Conservation (phyloP, 495 filamentous ascomycete genomes). For the Aspergillus affinis region DNA sequence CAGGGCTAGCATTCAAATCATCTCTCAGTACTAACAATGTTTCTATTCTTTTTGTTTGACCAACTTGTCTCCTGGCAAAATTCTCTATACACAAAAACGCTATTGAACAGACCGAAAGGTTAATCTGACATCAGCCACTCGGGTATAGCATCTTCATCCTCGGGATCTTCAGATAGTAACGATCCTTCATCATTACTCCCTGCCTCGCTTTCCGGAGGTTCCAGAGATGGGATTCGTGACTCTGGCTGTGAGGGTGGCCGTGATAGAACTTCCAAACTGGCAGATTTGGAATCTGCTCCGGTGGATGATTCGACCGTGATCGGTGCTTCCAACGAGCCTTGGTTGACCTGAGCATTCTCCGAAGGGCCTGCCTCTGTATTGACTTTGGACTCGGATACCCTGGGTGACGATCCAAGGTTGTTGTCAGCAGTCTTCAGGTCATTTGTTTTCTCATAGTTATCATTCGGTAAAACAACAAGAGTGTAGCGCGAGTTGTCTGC, state of each 20-base stretch:
- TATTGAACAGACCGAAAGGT: background rate
- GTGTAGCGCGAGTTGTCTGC: constrained; percentile 25
- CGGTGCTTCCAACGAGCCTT: constrained; percentile 26
- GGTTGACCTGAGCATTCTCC: background rate
- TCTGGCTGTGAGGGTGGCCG: constrained; percentile 19
- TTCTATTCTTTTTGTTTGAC: background rate
- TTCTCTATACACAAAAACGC: constrained; percentile 7
- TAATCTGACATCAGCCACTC: constrained; percentile 56
- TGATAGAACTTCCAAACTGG: constrained; percentile 28
- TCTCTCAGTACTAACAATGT: too few relatives aligned
- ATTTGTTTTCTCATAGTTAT: background rate
- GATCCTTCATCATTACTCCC: constrained; percentile 44
- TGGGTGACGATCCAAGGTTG: background rate
- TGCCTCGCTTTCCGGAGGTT: constrained; percentile 19
- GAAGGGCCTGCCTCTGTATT: background rate
- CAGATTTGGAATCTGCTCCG: constrained; percentile 23
- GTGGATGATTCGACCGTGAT: constrained; percentile 29
- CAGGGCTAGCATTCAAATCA: background rate
- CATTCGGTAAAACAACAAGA: constrained; percentile 34
- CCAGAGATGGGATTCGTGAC: constrained; percentile 11
- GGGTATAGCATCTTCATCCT: constrained; percentile 67
- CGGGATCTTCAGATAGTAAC: constrained; percentile 60
- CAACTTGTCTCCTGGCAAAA: constrained; percentile 8
- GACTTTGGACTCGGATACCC: background rate
- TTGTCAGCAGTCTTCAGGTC: background rate